These are phyloP conservation scores for Diaporthe batatas DNA, from an alignment of 2,329 filamentous ascomycete species.

Conservation along the genomic window DNA sequence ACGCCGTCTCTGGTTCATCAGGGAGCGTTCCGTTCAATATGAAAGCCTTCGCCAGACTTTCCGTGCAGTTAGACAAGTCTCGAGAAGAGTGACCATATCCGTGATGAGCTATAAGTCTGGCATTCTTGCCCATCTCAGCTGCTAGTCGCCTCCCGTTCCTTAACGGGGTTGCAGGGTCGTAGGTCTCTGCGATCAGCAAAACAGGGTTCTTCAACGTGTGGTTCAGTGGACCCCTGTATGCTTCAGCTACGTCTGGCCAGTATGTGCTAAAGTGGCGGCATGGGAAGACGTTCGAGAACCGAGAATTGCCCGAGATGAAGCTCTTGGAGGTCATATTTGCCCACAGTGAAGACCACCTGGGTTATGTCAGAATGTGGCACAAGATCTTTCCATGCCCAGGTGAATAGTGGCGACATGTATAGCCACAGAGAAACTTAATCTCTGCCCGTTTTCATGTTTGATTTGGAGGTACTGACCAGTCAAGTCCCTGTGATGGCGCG, in stretches of 20 bases:
- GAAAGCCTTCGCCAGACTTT: constrained; percentile 55
- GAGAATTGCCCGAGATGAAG: constrained; percentile 62
- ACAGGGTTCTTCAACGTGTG: constrained; percentile 58
- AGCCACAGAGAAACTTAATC: neutral
- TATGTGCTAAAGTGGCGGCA: constrained; percentile 61
- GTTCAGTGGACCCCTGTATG: constrained; percentile 61
- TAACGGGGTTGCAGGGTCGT: constrained; percentile 64
- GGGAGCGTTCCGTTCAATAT: constrained; percentile 59
- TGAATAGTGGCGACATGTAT: too few relatives aligned
- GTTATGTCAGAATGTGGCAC: neutral
- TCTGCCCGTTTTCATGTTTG: neutral
- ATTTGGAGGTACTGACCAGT: constrained; percentile 26
- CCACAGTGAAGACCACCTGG: constrained; percentile 62
- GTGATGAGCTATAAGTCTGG: constrained; percentile 62
- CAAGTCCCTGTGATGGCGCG: constrained; percentile 55
- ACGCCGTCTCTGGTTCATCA: constrained; percentile 57
- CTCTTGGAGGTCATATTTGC: constrained; percentile 59
- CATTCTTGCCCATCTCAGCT: constrained; percentile 61
- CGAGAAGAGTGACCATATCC: constrained; percentile 63
- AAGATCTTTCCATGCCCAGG: neutral
- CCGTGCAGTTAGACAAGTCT: constrained; percentile 61
- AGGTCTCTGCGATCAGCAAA: constrained; percentile 62
- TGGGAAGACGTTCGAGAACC: constrained; percentile 59
- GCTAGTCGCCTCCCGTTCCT: constrained; percentile 60
- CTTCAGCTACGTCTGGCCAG: constrained; percentile 61